phyloP scores from a whole-genome alignment of 192 early-diverging fungal species.

The Backusella psychrophila region DNA sequence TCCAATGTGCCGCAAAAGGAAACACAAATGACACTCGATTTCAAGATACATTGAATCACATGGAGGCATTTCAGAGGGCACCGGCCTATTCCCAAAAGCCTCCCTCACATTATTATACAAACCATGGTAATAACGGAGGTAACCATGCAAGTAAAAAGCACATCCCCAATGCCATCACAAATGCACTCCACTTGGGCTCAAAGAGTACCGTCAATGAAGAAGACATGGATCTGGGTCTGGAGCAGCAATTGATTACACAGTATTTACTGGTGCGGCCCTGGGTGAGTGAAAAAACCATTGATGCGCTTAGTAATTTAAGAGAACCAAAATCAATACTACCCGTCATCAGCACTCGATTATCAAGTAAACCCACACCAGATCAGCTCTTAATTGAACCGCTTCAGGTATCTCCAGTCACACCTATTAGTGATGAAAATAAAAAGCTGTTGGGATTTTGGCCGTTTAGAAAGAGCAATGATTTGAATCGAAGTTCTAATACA shows the following conservation, averaged over 20 bases:
- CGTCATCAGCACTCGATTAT: background rate
- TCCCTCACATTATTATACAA: slow-evolving; percentile 33
- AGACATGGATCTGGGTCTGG: slow-evolving; percentile 53
- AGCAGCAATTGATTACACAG: slow-evolving; percentile 62
- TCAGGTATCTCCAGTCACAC: background rate
- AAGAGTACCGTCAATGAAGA: slow-evolving; percentile 37
- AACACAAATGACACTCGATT: slow-evolving; percentile 48
- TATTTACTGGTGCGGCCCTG: slow-evolving; percentile 69
- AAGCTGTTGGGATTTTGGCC: slow-evolving; percentile 12
- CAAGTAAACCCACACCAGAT: background rate
- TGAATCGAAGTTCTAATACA: background rate
- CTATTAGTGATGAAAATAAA: background rate
- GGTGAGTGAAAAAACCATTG: slow-evolving; percentile 73
- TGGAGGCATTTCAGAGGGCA: slow-evolving; percentile 54
- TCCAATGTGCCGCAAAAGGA: slow-evolving; percentile 61
- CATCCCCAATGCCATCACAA: slow-evolving; percentile 47
- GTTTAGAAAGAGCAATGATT: slow-evolving; percentile 5
- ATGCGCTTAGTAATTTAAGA: slow-evolving; percentile 63
- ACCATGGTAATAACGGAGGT: background rate
- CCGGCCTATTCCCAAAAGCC: slow-evolving; percentile 54
- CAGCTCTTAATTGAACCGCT: background rate
- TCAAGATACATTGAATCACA: slow-evolving; percentile 54
- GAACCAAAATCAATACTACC: slow-evolving; percentile 34
- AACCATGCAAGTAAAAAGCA: slow-evolving; percentile 39
- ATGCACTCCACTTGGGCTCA: slow-evolving; percentile 40